phyloP scores from a whole-genome alignment of 495 filamentous ascomycete genomes.

The Xylaria scruposa region DNA sequence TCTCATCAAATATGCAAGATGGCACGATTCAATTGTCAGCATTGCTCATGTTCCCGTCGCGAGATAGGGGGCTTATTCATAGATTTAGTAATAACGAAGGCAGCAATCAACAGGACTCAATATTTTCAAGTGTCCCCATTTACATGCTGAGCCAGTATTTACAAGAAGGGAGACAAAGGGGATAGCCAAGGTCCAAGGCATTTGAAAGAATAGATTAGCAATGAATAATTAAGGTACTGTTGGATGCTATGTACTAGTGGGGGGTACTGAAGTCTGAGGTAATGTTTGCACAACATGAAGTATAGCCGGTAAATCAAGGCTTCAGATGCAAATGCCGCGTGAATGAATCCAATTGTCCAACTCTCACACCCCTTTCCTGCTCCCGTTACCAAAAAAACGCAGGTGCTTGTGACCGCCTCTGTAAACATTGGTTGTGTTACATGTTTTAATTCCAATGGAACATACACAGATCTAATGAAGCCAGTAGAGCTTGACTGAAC shows the following conservation, averaged over 20 bases:
- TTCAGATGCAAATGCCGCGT: conserved; percentile 19
- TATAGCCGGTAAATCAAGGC: conserved; percentile 15
- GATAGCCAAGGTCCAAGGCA: not conserved
- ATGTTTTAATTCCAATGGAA: not conserved
- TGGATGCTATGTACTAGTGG: conserved; percentile 10
- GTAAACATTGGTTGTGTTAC: not conserved
- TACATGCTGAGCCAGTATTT: not conserved
- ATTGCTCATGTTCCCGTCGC: not conserved
- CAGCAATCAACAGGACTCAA: not conserved
- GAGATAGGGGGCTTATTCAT: conserved; percentile 1
- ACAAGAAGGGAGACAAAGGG: not conserved
- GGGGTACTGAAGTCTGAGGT: not conserved
- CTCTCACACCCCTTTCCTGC: not conserved
- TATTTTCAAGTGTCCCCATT: not conserved
- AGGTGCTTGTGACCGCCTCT: not conserved
- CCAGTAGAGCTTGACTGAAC: not conserved
- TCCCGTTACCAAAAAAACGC: conserved; percentile 2
- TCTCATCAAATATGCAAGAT: not conserved
- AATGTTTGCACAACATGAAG: conserved; percentile 9
- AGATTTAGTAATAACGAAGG: not conserved
- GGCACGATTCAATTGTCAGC: not conserved
- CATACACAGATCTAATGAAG: not conserved
- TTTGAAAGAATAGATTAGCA: conserved; percentile 21
- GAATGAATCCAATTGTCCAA: conserved; percentile 13
- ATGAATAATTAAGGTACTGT: conserved; percentile 21